Conservation (phyloP, 345 rosid genomes). For the Acer negundo region DNA sequence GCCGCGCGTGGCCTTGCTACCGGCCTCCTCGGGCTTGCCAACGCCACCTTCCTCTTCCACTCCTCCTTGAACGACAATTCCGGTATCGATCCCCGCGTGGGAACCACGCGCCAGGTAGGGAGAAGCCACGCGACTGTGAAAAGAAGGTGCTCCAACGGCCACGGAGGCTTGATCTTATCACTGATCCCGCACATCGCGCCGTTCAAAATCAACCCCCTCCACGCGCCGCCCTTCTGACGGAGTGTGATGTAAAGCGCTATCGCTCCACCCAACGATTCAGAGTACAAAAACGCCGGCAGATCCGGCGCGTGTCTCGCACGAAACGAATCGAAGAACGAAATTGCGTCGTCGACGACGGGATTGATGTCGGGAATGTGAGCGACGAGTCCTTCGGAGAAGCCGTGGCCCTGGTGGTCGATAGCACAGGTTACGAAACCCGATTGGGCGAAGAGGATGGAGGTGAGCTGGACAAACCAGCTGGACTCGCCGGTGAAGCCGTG, state of each 20-base stretch:
- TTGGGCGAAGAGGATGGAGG: conserved; percentile 75
- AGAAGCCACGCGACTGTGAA: conserved; percentile 58
- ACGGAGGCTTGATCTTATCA: conserved; percentile 83
- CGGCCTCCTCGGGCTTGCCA: conserved; percentile 64
- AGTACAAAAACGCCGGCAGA: conserved; percentile 75
- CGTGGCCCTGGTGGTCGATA: conserved; percentile 98
- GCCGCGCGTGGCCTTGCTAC: conserved; percentile 75
- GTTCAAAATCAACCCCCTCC: conserved; percentile 81
- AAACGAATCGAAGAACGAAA: conserved; percentile 60
- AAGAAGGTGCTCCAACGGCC: conserved; percentile 88
- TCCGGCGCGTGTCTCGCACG: conserved; percentile 50
- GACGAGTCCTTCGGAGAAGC: conserved; percentile 78
- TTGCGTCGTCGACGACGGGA: conserved; percentile 82
- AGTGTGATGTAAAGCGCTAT: conserved; percentile 78
- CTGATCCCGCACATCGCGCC: conserved; percentile 98
- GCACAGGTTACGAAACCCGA: conserved; percentile 82
- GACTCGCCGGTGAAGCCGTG: conserved; percentile 96
- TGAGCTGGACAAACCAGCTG: conserved; percentile 75
- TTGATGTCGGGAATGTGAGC: conserved; percentile 75
- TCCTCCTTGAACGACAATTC: conserved; percentile 72
- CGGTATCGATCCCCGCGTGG: conserved; percentile 79
- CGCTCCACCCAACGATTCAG: conserved; percentile 95
- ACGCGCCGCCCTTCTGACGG: conserved; percentile 58
- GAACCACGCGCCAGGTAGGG: conserved; percentile 90
- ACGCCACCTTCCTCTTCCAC: conserved; percentile 77